Evolutionary conservation across 1,139 yeast genomes (phyloP).

Genomic region (Geotrichum citri-aurantii): DNA sequence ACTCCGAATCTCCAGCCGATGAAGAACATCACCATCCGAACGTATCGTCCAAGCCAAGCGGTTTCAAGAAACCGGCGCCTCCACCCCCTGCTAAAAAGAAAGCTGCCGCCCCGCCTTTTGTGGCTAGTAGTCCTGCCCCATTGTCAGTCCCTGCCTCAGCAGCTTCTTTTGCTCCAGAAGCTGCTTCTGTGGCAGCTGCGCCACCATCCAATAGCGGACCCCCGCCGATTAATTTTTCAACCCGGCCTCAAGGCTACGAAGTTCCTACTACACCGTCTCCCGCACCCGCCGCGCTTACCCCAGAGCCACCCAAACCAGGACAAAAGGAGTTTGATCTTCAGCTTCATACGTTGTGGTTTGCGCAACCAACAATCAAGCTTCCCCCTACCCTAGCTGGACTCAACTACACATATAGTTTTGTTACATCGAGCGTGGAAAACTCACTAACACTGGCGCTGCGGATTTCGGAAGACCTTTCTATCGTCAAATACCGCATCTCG

Average conservation of each 20-base stretch:
- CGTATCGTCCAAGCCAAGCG: constrained; percentile 5
- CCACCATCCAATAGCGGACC: constrained; percentile 19
- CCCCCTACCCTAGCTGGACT: constrained; percentile 27
- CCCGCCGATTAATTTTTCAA: constrained; percentile 27
- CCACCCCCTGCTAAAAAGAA: constrained; percentile 30
- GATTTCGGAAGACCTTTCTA: constrained; percentile 46
- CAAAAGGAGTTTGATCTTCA: constrained; percentile 26
- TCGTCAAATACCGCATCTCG: constrained; percentile 42
- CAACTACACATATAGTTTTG: constrained; percentile 22
- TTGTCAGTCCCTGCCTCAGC: constrained; percentile 3
- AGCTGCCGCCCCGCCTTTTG: constrained; percentile 20
- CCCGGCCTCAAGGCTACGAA: constrained; percentile 28
- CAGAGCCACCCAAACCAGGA: constrained; percentile 17
- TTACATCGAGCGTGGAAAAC: constrained; percentile 20
- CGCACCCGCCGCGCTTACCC: constrained; percentile 16
- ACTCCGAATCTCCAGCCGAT: constrained; percentile 2
- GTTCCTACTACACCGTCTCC: constrained; percentile 17
- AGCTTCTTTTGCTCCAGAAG: constrained; percentile 5
- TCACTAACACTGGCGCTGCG: constrained; percentile 36
- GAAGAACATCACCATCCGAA: constrained; percentile 25
- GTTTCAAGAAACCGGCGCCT: constrained; percentile 31
- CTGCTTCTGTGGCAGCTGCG: constrained; percentile 7
- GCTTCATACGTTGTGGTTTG: constrained; percentile 28
- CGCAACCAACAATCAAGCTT: constrained; percentile 23
- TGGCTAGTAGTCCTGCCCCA: constrained; percentile 6